Conservation (phyloP, 495 filamentous ascomycete species). For the Penicillium daleae region DNA sequence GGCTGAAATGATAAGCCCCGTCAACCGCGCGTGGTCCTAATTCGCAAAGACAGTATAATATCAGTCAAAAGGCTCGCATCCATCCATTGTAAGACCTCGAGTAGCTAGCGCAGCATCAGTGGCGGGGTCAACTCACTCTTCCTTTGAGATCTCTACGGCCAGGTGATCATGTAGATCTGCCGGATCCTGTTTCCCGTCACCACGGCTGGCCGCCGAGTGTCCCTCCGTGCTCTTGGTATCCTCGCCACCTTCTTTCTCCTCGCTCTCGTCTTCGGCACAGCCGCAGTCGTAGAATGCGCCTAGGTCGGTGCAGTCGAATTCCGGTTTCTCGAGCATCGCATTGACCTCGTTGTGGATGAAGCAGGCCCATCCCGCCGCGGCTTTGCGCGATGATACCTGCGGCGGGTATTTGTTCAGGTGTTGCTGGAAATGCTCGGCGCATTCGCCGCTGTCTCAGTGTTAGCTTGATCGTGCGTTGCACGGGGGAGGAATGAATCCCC, state of each 20-base stretch:
- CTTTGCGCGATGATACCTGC: conserved; percentile 80
- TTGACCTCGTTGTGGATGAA: conserved; percentile 96
- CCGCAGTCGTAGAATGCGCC: conserved; percentile 96
- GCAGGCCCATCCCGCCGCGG: conserved; percentile 90
- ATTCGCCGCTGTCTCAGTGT: conserved; percentile 72
- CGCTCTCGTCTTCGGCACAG: conserved; percentile 73
- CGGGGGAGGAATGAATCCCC: background rate
- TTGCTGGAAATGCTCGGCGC: conserved; percentile 85
- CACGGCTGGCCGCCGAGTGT: conserved; percentile 10
- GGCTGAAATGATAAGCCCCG: too few relatives aligned
- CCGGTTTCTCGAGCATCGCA: conserved; percentile 74
- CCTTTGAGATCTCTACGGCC: conserved; percentile 47
- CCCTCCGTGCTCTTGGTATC: conserved; percentile 14
- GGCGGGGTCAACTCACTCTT: conserved; percentile 39
- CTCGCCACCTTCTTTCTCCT: conserved; percentile 20
- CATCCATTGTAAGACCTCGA: background rate
- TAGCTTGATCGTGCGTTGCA: conserved; percentile 18
- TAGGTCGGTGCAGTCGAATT: conserved; percentile 88
- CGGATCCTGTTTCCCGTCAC: conserved; percentile 11
- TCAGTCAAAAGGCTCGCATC: conserved; percentile 12
- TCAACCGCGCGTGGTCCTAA: conserved; percentile 40
- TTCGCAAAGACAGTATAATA: background rate
- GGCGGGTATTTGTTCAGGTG: conserved; percentile 85
- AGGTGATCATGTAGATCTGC: conserved; percentile 24
- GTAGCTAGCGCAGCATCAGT: background rate